Evolutionary conservation across 2,329 filamentous ascomycete genomes (phyloP).

Genomic region (Trichophyton verrucosum): DNA sequence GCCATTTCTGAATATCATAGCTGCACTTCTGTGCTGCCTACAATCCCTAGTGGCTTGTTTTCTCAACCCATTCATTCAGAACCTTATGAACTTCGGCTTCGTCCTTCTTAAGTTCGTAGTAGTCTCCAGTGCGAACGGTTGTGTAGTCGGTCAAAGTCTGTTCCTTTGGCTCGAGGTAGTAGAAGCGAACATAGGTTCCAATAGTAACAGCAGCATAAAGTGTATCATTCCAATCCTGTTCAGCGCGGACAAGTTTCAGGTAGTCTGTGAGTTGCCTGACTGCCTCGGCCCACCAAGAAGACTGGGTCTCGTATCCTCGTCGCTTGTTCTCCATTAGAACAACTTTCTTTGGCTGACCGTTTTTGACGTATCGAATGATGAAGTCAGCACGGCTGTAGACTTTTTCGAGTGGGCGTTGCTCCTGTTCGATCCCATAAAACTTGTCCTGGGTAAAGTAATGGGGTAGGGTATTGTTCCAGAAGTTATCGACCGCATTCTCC

Average conservation of each 20-base stretch:
- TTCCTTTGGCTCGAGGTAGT: not conserved
- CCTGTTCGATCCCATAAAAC: conserved; percentile 4
- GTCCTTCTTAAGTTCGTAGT: not conserved
- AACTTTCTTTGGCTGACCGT: conserved; percentile 2
- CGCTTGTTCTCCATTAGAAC: conserved; percentile 1
- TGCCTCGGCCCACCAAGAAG: not conserved
- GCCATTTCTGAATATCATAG: too few species aligned
- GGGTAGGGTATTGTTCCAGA: conserved; percentile 7
- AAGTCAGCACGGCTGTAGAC: not conserved
- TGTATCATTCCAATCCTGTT: not conserved
- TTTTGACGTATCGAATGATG: conserved; percentile 3
- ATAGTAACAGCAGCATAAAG: conserved; percentile 5
- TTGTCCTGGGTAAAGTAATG: conserved; percentile 8
- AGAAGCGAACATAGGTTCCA: conserved; percentile 6
- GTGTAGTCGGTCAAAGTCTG: not conserved
- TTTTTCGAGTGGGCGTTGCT: conserved; percentile 2
- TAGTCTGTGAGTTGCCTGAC: conserved; percentile 1
- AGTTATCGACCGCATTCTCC: conserved; percentile 5
- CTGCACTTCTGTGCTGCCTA: too few species aligned
- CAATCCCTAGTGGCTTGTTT: not conserved
- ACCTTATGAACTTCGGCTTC: not conserved
- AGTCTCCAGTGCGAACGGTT: not conserved
- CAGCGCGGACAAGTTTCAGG: conserved; percentile 4
- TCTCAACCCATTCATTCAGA: not conserved
- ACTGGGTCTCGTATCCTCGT: not conserved